Conservation (phyloP, 2,329 filamentous ascomycete genomes). For the Aspergillus texensis region DNA sequence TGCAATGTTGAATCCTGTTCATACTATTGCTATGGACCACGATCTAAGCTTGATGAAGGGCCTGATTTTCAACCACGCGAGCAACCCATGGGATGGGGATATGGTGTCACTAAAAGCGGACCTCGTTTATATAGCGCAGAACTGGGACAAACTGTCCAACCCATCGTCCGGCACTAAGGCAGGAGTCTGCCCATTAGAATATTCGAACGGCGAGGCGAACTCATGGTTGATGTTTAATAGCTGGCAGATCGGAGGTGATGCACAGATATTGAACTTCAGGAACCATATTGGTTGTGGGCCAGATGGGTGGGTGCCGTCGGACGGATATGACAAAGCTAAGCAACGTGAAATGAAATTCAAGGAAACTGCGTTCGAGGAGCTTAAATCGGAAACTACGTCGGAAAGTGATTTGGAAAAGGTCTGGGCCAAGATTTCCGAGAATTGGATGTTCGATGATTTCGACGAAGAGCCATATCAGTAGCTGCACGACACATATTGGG, state of each 20-base stretch:
- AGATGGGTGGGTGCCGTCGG: slow-evolving; percentile 22
- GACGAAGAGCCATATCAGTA: slow-evolving; percentile 13
- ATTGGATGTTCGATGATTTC: slow-evolving; percentile 23
- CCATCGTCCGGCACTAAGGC: not conserved
- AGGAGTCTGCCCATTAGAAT: not conserved
- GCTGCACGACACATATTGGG: not conserved
- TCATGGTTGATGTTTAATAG: not conserved
- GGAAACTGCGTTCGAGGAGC: slow-evolving; percentile 16
- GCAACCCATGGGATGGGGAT: slow-evolving; percentile 30
- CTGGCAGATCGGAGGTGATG: not conserved
- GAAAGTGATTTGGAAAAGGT: slow-evolving; percentile 14
- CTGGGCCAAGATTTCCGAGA: slow-evolving; percentile 13
- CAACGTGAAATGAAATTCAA: slow-evolving; percentile 15
- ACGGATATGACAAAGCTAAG: slow-evolving; percentile 15
- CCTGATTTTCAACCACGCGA: slow-evolving; percentile 23
- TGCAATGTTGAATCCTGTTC: not conserved
- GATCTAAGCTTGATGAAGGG: slow-evolving; percentile 13
- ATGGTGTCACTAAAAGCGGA: slow-evolving; percentile 22
- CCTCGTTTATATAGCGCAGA: slow-evolving; percentile 12
- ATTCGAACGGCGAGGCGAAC: not conserved
- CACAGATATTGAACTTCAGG: not conserved
- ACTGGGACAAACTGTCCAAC: not conserved
- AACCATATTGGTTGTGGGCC: slow-evolving; percentile 11
- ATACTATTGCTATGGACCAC: slow-evolving; percentile 7
- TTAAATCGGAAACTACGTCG: too few relatives aligned